Evolutionary conservation across 2,329 filamentous ascomycete genomes (phyloP), one percentile per base, ranked within the genome.

Genomic region (Dendrostoma leiphaemia): DNA sequence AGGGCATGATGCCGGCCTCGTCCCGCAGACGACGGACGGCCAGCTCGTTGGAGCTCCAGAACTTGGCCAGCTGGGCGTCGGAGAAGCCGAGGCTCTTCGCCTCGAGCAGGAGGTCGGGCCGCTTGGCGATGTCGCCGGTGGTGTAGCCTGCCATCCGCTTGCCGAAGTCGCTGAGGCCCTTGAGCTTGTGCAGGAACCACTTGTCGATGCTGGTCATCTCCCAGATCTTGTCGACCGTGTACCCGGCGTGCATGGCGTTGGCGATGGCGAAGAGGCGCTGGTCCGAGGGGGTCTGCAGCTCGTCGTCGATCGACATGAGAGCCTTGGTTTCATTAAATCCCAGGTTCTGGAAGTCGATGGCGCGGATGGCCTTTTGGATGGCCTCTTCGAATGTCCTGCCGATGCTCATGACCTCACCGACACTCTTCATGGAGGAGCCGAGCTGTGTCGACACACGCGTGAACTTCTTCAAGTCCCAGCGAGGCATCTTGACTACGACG

Each of bases 391-490:
- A 99, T 1, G 90, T 96, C 61, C 94, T 81, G 54, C 94, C 94
- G 63, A 99, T 97, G 66, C 89, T 93, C 94, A 99, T 97, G 62
- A 99, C 94, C 71, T 99, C 94, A 67, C 94, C 94, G 50, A 99
- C 92, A 82, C 91, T 96, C 86, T 97, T 99, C 94, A 99, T 99
- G 12, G 93, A 96, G 3, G 94, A 97, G 28, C 92, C 93, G 23
- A 99, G 87, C 67, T 95, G 88, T 1, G 92, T 97, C 4, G 93
- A 97, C 21, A 97, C 94, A 62, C 94, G 86, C 26, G 90, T 96
- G 74, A 99, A 99, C 76, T 99, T 99, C 81, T 97, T 97, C 67
- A 99, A 75, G 74, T 99, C 94, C 94, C 94, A 99, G 63, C 94
- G 84, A 44, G 94, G 94, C 78, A 99, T 97, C 83, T 99, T 99